Conservation (phyloP, 306 rosid species). For the Cucumis cinereus region DNA sequence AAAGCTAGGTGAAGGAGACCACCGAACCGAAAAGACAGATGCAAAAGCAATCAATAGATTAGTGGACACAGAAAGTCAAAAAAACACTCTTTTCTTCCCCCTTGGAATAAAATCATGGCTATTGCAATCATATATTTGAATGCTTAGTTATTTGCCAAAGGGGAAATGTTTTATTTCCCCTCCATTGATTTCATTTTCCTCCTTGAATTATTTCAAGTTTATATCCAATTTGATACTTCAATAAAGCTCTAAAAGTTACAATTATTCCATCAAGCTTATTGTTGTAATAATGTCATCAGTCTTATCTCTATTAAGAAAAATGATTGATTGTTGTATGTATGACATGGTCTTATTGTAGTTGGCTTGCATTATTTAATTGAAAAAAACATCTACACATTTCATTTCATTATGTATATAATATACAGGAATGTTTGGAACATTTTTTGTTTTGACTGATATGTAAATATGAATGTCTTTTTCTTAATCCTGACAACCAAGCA, state of each 20-base stretch:
- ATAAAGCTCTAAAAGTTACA: background rate
- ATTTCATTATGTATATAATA: background rate
- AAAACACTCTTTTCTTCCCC: background rate
- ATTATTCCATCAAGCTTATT: slow-evolving; percentile 1
- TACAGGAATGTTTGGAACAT: background rate
- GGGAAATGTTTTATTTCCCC: background rate
- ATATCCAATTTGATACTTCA: background rate
- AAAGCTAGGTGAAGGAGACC: slow-evolving; percentile 8
- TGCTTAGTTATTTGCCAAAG: slow-evolving; percentile 9
- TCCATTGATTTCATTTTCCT: background rate
- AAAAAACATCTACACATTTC: background rate
- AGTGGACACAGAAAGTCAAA: slow-evolving; percentile 6
- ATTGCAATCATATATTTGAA: slow-evolving; percentile 2
- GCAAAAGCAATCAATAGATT: slow-evolving; percentile 4
- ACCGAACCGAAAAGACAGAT: slow-evolving; percentile 13
- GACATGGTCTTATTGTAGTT: background rate
- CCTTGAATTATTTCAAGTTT: slow-evolving; percentile 2
- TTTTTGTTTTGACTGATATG: background rate
- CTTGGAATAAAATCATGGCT: background rate
- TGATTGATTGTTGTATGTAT: background rate
- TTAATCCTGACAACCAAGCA: background rate
- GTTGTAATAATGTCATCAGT: background rate
- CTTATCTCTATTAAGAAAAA: background rate
- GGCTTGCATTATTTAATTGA: background rate
- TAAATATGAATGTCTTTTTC: background rate